Evolutionary conservation across 495 filamentous ascomycete species (phyloP).

Genomic region (Penicillium herquei): DNA sequence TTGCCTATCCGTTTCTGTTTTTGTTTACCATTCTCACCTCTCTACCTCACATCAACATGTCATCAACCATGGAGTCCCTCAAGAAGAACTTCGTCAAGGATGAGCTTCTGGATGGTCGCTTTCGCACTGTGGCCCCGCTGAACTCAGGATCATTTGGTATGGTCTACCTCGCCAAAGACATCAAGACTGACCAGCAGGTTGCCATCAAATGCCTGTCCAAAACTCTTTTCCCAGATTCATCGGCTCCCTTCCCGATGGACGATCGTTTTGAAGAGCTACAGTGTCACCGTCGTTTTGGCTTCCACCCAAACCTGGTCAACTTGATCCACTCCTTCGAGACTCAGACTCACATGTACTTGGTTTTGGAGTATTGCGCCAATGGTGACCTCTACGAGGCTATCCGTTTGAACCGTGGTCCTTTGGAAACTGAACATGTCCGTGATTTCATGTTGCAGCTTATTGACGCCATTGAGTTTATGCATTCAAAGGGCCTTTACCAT

Average conservation of each 20-base stretch:
- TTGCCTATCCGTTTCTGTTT: constrained; percentile 11
- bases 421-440: constrained; percentile 94
- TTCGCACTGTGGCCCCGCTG: constrained; percentile 85
- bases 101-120: constrained; percentile 78
- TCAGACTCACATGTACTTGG: constrained; percentile 81
- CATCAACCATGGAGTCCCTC: constrained; percentile 74
- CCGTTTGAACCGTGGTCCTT: constrained; percentile 76
- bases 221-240: constrained; percentile 52
- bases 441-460: constrained; percentile 95
- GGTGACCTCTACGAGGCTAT: constrained; percentile 98
- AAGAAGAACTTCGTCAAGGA: constrained; percentile 71
- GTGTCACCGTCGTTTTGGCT: constrained; percentile 73
- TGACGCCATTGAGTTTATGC: constrained; percentile 86
- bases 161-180: constrained; percentile 90
- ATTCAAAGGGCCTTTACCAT: constrained; percentile 87
- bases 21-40: constrained; percentile 22
- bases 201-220: constrained; percentile 95
- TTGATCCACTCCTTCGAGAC: constrained; percentile 91
- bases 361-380: constrained; percentile 93
- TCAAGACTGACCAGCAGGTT: constrained; percentile 68
- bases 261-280: constrained; percentile 85
- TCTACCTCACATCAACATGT: constrained; percentile 26
- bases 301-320: constrained; percentile 92
- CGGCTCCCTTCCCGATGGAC: constrained; percentile 62
- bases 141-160: constrained; percentile 98